Base-by-base conservation (phyloP, 345 rosid species). In the Firmiana major region DNA sequence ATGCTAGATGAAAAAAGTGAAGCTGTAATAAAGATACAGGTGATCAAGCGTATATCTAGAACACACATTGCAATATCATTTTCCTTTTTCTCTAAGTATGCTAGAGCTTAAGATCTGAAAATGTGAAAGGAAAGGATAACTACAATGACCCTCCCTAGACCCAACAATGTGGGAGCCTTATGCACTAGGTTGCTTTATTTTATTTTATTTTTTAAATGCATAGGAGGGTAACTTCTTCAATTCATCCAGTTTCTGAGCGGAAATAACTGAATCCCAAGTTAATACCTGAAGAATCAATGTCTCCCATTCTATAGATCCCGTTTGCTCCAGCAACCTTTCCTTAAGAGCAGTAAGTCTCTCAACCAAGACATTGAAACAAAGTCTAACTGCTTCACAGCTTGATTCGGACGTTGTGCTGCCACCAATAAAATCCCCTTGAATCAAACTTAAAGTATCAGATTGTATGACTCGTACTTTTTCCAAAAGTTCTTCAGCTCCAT, bases 401-500 rank as follows among this genome's bases (percentile, higher is more conserved):
- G 90, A 77, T 81, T 94, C 98, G 0, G 98, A 94, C 9, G 97
- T 91, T 0, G 98, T 91, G 84, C 98, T 94, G 43, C 96, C 93
- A 7, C 89, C 59, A 24, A 97, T 94, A 66, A 72, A 76, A 9
- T 97, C 92, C 17, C 95, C 92, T 81, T 94, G 97, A 80, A 81
- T 80, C 77, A 93, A 62, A 83, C 91, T 85, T 80, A 94, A 82
- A 0, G 97, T 85, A 70, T 94, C 97, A 1, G 88, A 42, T 83
- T 94, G 95, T 76, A 90, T 70, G 68, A 91, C 88, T 55, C 97
- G 84, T 68, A 92, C 77, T 75, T 87, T 94, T 64, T 90, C 84
- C 81, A 88, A 75, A 22, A 93, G 81, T 42, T 84, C 75, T 43
- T 53, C 85, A 2, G 63, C 78, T 74, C 83, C 94, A 21, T 81